Base-by-base conservation (phyloP, 169 alveolate species). In the Cryptosporidium parvum region DNA sequence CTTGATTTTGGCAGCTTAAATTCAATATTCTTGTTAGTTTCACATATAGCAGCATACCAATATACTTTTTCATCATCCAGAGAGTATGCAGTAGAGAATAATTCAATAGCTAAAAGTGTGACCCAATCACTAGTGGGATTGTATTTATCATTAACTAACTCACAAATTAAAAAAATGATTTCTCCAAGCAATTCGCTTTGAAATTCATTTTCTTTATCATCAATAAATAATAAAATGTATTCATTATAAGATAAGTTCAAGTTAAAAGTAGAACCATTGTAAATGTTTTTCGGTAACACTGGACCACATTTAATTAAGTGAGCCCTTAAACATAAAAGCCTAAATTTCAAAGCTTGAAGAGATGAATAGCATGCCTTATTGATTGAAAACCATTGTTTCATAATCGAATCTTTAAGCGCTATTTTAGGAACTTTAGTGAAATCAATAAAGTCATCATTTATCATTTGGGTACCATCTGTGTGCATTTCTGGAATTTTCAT, bases 371-470 rank as follows among this genome's bases (percentile, higher is more conserved):
- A 80, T 12, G 69, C 44, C 18, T 67, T 42, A 23, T 80, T 62
- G 33, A 80, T 80, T 21, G 73, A 62, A 48, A 80, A 80, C 89
- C 89, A 80, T 42, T 80, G 48, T 26, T 42, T 42, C 80, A 80
- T 42, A 12, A 80, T 80, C 1, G 52, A 31, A 3, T 65, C 75
- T 16, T 48, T 37, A 12, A 80, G 35, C 35, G 23, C 31, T 61
- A 80, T 10, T 29, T 48, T 80, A 10, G 89, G 89, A n/a, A 62
- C 18, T 16, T 23, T 37, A 23, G 37, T 31, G 26, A 62, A 59
- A 16, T 21, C 33, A 44, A n/a, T n/a, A 23, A 3, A n/a, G 37
- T 35, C 56, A 37, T 21, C 6, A 14, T 14, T 37, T 9, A 35
- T n/a, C 7, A 18, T 31, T 48, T 2, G 16, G 37, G 18, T 80